Conservation (phyloP, 805 yeast species). For the Blastobotrys robertii region DNA sequence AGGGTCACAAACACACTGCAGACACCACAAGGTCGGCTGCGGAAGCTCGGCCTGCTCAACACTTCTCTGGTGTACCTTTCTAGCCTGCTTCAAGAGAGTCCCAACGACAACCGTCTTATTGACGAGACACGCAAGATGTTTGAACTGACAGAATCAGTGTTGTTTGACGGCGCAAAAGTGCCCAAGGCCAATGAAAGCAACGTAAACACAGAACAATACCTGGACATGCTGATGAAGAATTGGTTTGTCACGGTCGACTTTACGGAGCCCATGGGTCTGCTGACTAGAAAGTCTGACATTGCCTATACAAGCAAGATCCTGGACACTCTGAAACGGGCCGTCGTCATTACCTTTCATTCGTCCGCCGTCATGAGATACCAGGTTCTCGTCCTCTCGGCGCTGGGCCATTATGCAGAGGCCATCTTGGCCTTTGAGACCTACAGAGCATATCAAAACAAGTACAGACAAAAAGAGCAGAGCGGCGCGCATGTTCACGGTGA, state of each 20-base stretch:
- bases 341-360: constrained; percentile 26
- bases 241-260: constrained; percentile 15
- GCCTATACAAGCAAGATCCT: constrained; percentile 12
- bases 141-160: constrained; percentile 8
- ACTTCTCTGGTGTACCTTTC: constrained; percentile 4
- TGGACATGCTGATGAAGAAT: constrained; percentile 12
- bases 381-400: constrained; percentile 18
- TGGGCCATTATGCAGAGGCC: constrained; percentile 25
- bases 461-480: constrained; percentile 15
- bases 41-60: background rate
- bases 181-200: constrained; percentile 19
- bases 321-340: constrained; percentile 12
- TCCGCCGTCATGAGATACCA: constrained; percentile 24
- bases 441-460: constrained; percentile 21
- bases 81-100: constrained; percentile 1
- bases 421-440: constrained; percentile 26
- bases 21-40: too few species aligned
- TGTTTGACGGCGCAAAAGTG: constrained; percentile 9
- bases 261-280: constrained; percentile 9
- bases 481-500: constrained; percentile 20
- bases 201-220: constrained; percentile 15
- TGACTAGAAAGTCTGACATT: constrained; percentile 3
- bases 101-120: constrained; percentile 2
- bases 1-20: constrained; percentile 1
- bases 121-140: constrained; percentile 10